phyloP scores from a whole-genome alignment of 78 protist genomes.

The Trichosphaerium sp. region DNA sequence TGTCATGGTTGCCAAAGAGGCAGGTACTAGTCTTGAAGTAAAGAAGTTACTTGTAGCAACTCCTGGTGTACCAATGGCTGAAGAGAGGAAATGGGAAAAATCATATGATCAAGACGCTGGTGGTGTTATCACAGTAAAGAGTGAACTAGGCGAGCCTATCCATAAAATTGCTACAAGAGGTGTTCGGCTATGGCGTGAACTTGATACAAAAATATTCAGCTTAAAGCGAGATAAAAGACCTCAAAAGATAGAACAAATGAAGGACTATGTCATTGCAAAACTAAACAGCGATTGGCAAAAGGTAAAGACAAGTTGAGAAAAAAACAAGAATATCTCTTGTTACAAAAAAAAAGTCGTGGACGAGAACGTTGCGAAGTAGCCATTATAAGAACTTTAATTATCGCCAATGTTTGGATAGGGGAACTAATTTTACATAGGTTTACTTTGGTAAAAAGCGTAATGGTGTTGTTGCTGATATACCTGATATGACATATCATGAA shows the following conservation, averaged over 20 bases:
- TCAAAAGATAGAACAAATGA: not conserved
- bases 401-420: not conserved
- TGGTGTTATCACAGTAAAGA: slow-evolving; percentile 38
- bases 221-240: not conserved
- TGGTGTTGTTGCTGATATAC: slow-evolving; percentile 21
- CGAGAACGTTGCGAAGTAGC: too few species aligned
- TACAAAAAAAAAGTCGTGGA: too few species aligned
- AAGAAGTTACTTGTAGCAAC: slow-evolving; percentile 9
- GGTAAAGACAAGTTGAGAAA: too few species aligned
- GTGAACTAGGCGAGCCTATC: slow-evolving; percentile 69
- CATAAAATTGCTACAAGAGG: slow-evolving; percentile 55
- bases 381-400: too few species aligned
- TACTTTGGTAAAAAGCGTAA: slow-evolving; percentile 25
- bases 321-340: too few species aligned
- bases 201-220: slow-evolving; percentile 23
- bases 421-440: too few species aligned
- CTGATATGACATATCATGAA: slow-evolving; percentile 37
- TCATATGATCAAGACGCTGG: slow-evolving; percentile 25
- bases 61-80: slow-evolving; percentile 8
- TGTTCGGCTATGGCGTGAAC: slow-evolving; percentile 22
- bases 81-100: slow-evolving; percentile 25
- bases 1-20: slow-evolving; percentile 26
- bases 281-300: slow-evolving; percentile 55
- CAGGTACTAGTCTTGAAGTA: not conserved
- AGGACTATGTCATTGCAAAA: slow-evolving; percentile 9